phyloP scores from a whole-genome alignment of 139 green algal species.

The Parachlorella kessleri region DNA sequence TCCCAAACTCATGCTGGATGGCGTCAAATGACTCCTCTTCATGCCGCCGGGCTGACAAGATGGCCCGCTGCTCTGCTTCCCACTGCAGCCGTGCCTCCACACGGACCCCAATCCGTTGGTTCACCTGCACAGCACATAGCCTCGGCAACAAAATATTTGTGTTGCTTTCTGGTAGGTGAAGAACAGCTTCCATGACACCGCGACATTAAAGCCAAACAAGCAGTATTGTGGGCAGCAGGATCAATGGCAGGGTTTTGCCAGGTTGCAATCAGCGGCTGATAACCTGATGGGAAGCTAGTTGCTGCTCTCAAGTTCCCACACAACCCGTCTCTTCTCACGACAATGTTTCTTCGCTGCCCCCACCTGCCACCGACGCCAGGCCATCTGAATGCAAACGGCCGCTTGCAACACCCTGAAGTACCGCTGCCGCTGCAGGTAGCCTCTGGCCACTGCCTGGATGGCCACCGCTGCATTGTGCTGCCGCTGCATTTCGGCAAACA shows the following conservation, averaged over 20 bases:
- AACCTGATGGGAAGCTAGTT: too few relatives aligned
- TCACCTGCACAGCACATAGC: too few relatives aligned
- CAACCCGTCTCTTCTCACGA: too few relatives aligned
- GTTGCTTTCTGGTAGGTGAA: constrained; percentile 4
- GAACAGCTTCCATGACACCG: too few relatives aligned
- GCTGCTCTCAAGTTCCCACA: too few relatives aligned
- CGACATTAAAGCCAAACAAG: too few relatives aligned
- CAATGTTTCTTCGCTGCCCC: too few relatives aligned
- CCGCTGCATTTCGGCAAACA: constrained; percentile 30
- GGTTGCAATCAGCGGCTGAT: too few relatives aligned
- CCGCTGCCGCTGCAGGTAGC: background rate
- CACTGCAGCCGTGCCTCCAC: constrained; percentile 22
- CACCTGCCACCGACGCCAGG: constrained; percentile 42
- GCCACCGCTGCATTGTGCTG: constrained; percentile 42
- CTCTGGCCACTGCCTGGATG: constrained; percentile 52
- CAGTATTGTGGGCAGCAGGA: too few relatives aligned
- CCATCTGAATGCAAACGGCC: constrained; percentile 55
- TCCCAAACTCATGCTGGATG: constrained; percentile 35
- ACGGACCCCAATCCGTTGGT: constrained; percentile 31
- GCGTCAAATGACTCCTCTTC: constrained; percentile 51
- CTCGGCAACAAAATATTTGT: too few relatives aligned
- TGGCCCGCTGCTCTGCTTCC: constrained; percentile 16
- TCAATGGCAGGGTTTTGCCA: too few relatives aligned
- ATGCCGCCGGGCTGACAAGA: constrained; percentile 30
- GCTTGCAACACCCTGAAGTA: constrained; percentile 8